Evolutionary conservation across 257 asterid species (phyloP), one percentile per base, ranked within the genome.

Genomic region (Perilla frutescens): DNA sequence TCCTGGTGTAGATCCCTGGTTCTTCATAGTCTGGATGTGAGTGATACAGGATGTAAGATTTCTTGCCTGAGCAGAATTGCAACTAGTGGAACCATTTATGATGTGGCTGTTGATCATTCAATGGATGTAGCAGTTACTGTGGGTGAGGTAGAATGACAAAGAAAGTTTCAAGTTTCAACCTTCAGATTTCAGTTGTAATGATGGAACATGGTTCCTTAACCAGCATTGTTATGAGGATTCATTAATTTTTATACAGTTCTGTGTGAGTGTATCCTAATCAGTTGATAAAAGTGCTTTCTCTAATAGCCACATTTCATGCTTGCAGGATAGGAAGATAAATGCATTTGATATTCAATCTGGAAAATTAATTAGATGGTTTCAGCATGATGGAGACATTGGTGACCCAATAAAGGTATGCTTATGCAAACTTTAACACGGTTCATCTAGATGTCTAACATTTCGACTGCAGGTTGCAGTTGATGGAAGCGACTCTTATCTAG

Each of bases 301-400:
- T 57, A 10, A 74, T 54, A 45, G 7, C 29, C 47, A 31, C n/a
- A 15, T 60, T 71, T 13, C 55, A 59, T 70, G 53, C 68, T 41
- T 47, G 72, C 82, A 89, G 96, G 90, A 84, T 74, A 89, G 78
- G 87, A 83, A 78, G 84, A 87, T 87, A 71, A 83, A 81, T 62
- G 80, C 79, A 41, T 72, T 81, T 72, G 84, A 76, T 75, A 78
- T 85, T 81, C 77, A 81, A 76, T 69, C 87, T 55, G 88, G 90
- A 71, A 82, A 81, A 62, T 87, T 79, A 67, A 63, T 84, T 75
- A 84, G 80, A 75, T 86, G 84, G 72, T 84, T 89, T 66, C 84
- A 82, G 81, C 84, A 86, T 54, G 81, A 80, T 59, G 81, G 73
- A 77, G 86, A 83, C 32, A 43, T 44, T 29, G 90, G 90, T 71